phyloP scores from a whole-genome alignment of 2,329 filamentous ascomycete species.

The Colletotrichum truncatum region DNA sequence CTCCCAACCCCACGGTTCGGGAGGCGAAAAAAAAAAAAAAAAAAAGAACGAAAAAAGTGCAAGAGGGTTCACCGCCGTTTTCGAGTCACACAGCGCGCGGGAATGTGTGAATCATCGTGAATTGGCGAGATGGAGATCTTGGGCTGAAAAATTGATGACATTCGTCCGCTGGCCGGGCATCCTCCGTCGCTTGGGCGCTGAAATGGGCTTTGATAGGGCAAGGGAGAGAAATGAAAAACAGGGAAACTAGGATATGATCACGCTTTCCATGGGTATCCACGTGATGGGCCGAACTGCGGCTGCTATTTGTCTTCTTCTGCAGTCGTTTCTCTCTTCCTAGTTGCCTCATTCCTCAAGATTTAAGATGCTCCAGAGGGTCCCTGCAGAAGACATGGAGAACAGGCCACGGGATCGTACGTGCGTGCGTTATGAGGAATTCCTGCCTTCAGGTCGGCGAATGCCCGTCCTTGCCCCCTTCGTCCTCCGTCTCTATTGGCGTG shows the following conservation, averaged over 20 bases:
- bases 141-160: too few relatives aligned
- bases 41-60: background rate
- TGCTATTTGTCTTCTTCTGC: constrained; percentile 14
- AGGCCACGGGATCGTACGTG: constrained; percentile 22
- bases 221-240: background rate
- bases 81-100: constrained; percentile 17
- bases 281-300: constrained; percentile 20
- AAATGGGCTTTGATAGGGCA: background rate
- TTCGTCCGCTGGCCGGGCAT: constrained; percentile 5
- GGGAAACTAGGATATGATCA: constrained; percentile 1
- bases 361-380: background rate
- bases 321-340: background rate
- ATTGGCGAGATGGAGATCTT: constrained; percentile 9
- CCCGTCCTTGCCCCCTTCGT: too few relatives aligned
- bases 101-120: constrained; percentile 23
- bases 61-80: constrained; percentile 26
- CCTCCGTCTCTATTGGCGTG: constrained; percentile 3
- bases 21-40: background rate
- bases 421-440: background rate
- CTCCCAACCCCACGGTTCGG: constrained; percentile 13
- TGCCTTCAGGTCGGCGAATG: background rate
- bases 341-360: background rate
- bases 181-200: background rate
- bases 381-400: constrained; percentile 3
- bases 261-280: constrained; percentile 14